These are phyloP conservation scores for Brassica carinata DNA, from an alignment of 345 rosid species.

Conservation along the genomic window DNA sequence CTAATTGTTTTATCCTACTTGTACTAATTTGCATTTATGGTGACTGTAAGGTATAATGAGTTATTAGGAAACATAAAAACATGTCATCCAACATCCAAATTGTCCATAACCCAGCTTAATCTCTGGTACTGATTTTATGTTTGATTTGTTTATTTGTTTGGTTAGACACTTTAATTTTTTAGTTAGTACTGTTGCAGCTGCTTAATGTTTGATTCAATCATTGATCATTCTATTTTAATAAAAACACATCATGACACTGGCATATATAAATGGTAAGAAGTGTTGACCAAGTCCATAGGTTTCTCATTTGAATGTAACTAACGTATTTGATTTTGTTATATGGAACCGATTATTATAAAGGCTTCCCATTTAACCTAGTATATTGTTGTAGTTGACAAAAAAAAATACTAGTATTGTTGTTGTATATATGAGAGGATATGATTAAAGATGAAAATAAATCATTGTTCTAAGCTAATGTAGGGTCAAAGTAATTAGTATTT, in stretches of 20 bases:
- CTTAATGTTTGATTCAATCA: constrained; percentile 13
- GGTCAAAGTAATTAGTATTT: constrained; percentile 14
- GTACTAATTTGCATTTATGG: constrained; percentile 4
- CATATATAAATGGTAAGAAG: neutral
- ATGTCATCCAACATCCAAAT: constrained; percentile 5
- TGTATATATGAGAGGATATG: constrained; percentile 16
- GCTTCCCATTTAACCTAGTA: neutral
- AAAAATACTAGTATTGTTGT: neutral
- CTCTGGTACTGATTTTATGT: neutral
- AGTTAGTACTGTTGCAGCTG: constrained; percentile 6
- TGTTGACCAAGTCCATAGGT: constrained; percentile 25
- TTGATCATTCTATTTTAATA: constrained; percentile 10
- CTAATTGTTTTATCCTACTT: constrained; percentile 1
- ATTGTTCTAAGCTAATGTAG: constrained; percentile 25
- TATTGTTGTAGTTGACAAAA: neutral
- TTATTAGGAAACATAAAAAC: constrained; percentile 28
- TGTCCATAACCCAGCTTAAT: constrained; percentile 9
- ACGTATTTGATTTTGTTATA: neutral
- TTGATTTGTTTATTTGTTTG: too few relatives aligned
- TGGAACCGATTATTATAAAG: neutral
- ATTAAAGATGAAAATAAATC: constrained; percentile 37
- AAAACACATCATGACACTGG: neutral
- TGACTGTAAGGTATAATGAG: neutral
- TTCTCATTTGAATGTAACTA: constrained; percentile 1
- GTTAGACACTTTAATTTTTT: neutral